A percentile compares a stretch with the other conserved stretches of the same genome.
phyloP scores from a whole-genome alignment of 2,329 filamentous ascomycete species.

The Aspergillus brasiliensis region DNA sequence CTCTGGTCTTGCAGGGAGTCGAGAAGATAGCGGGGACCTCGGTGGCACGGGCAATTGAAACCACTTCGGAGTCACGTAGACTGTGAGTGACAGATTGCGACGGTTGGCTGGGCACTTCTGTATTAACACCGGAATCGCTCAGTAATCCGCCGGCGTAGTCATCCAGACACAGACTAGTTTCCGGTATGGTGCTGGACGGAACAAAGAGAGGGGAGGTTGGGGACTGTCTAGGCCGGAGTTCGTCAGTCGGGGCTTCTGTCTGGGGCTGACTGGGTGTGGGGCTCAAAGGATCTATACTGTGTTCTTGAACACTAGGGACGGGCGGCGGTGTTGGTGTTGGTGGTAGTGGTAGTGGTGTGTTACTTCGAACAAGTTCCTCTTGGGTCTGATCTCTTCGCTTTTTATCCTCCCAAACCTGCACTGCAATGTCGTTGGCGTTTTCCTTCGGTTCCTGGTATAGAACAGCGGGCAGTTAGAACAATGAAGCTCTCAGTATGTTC shows the following conservation, averaged over 20 bases:
- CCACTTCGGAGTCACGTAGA: background rate
- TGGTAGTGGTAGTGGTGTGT: conserved; percentile 7
- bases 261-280: background rate
- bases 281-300: conserved; percentile 2
- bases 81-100: background rate
- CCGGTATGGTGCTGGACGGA: conserved; percentile 7
- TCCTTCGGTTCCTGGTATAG: conserved; percentile 37
- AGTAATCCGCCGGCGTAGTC: background rate
- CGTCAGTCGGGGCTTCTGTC: background rate
- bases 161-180: background rate
- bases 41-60: conserved; percentile 11
- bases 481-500: background rate
- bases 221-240: background rate
- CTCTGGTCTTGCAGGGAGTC: conserved; percentile 19
- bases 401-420: conserved; percentile 33
- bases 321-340: background rate
- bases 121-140: background rate
- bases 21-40: conserved; percentile 13
- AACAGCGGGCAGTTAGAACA: conserved; percentile 10
- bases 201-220: conserved; percentile 24
- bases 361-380: conserved; percentile 9
- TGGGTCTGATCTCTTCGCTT: conserved; percentile 16
- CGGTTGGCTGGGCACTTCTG: background rate
- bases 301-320: background rate
- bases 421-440: conserved; percentile 34